A percentile compares a stretch with the other conserved stretches of the same genome.
These are phyloP conservation scores for Cardamine chenopodiifolia DNA, from an alignment of 345 rosid species.

Conservation along the genomic window DNA sequence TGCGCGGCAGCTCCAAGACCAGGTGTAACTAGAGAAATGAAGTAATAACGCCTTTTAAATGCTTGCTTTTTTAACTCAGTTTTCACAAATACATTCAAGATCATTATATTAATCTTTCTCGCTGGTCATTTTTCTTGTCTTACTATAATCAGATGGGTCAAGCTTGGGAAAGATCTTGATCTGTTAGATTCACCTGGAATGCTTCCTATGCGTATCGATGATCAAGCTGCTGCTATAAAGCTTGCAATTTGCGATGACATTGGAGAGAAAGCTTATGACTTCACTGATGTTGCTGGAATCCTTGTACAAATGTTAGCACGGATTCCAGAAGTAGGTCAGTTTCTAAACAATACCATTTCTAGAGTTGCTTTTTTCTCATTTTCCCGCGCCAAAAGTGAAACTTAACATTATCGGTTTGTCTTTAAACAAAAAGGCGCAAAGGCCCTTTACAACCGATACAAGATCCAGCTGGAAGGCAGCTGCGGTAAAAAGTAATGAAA, in stretches of 20 bases:
- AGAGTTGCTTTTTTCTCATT: background rate
- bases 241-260: constrained; percentile 97
- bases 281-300: constrained; percentile 78
- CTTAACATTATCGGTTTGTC: background rate
- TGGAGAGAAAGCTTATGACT: constrained; percentile 92
- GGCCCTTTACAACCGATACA: constrained; percentile 71
- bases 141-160: constrained; percentile 64
- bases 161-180: constrained; percentile 84
- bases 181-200: constrained; percentile 92
- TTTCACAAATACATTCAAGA: background rate
- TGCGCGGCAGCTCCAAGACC: constrained; percentile 97
- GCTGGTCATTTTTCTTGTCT: background rate
- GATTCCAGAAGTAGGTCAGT: constrained; percentile 60
- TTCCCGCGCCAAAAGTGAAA: background rate
- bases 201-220: constrained; percentile 88
- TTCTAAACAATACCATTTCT: background rate
- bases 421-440: constrained; percentile 43
- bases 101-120: background rate
- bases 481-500: constrained; percentile 64
- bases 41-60: constrained; percentile 44
- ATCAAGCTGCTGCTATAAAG: constrained; percentile 90
- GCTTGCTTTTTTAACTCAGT: background rate
- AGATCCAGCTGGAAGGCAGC: constrained; percentile 55
- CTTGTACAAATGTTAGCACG: constrained; percentile 79
- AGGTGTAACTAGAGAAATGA: constrained; percentile 87